Evolutionary conservation across 2,329 filamentous ascomycete species (phyloP), one percentile per base, ranked within the genome.

Genomic region (Colletotrichum sp.): DNA sequence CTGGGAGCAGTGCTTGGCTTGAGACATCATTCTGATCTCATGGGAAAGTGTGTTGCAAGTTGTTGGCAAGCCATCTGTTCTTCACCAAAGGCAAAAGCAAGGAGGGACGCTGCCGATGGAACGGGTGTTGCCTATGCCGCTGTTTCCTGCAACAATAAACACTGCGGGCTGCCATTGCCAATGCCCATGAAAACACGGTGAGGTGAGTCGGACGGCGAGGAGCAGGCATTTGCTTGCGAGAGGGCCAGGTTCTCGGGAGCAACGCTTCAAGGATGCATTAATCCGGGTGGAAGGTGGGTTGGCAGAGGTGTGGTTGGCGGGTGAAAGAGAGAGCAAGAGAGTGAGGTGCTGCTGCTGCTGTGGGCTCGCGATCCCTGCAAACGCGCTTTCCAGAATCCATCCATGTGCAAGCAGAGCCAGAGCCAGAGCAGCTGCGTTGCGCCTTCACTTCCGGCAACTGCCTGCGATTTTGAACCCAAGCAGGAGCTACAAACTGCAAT

Each of bases 21-120:
- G 73, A 74, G 73, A 72, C 69, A 75, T 67, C 30, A 67, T 72
- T 48, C 69, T 58, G 73, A 74, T 65, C 58, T 71, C 67, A 52
- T 72, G 30, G 55, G 28, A 32, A 32, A 32, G 32, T 63, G n/a
- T 30, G 61, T n/a, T 48, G 36, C 38, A 34, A 26, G 43, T 21
- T 34, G 63, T 16, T 38, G 73, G 13, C 48, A 32, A 24, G 21
- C 26, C 21, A 55, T 71, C 21, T 43, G 18, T 21, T 64, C 58
- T 48, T 43, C n/a, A 59, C 18, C 34, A 34, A 52, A 52, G 43
- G n/a, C 43, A 52, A 52, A 52, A 52, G n/a, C 72, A 72, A 56
- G 69, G 71, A 71, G 59, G 26, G 52, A 52, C 69, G 73, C 69
- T 75, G 69, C 21, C 66, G 62, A 28, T 58, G 62, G 62, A 30